Percentiles rank a stretch among this genome's conserved stretches.
Evolutionary conservation across 2,329 filamentous ascomycete species (phyloP).

Genomic region (Neopestalotiopsis sp.): DNA sequence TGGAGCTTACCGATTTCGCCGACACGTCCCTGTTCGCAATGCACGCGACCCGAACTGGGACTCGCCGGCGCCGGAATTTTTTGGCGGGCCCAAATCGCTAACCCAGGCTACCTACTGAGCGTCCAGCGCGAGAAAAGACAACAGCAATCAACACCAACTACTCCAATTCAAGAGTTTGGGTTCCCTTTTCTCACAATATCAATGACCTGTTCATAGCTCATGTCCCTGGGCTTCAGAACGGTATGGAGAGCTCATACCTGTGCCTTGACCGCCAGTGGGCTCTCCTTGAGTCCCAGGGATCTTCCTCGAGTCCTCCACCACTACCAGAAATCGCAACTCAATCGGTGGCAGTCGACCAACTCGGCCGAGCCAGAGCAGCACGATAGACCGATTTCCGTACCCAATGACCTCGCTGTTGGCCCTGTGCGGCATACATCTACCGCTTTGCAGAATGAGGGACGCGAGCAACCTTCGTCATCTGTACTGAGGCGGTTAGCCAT

Average conservation of each 20-base stretch:
- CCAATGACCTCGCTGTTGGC: neutral
- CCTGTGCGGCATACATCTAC: neutral
- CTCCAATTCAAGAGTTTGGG: slow-evolving; percentile 9
- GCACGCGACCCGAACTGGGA: neutral
- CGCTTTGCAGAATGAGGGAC: neutral
- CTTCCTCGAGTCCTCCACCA: slow-evolving; percentile 18
- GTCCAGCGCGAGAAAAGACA: neutral
- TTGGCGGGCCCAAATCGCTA: neutral
- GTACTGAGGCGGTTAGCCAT: slow-evolving; percentile 17
- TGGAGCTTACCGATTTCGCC: slow-evolving; percentile 3
- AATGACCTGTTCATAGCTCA: slow-evolving; percentile 35
- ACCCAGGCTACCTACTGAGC: neutral
- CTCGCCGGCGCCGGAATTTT: slow-evolving; percentile 14
- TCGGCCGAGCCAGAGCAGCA: neutral
- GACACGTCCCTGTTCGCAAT: neutral
- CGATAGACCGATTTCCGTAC: neutral
- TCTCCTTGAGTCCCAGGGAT: slow-evolving; percentile 35
- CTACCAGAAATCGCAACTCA: neutral
- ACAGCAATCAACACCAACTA: slow-evolving; percentile 10
- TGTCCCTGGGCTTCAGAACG: slow-evolving; percentile 37
- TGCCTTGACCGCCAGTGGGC: slow-evolving; percentile 26
- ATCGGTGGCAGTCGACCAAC: slow-evolving; percentile 4
- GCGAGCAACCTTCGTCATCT: slow-evolving; percentile 18
- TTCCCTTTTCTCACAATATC: neutral
- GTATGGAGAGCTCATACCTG: slow-evolving; percentile 34